Evolutionary conservation across 257 asterid genomes (phyloP).

Genomic region (Solanum arcanum): DNA sequence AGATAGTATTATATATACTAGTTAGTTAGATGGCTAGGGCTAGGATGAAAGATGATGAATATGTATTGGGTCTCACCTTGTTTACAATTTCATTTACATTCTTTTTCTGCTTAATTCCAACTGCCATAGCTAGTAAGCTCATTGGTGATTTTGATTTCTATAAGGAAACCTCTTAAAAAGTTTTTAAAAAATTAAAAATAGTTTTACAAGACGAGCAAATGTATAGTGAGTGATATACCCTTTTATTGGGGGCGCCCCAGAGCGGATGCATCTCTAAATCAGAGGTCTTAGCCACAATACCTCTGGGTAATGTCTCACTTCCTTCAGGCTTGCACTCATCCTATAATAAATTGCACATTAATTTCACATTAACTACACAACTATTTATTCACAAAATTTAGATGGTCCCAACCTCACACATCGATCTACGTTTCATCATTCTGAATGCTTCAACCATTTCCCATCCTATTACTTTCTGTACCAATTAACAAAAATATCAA

Average conservation of each 20-base stretch:
- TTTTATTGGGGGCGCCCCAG: conserved; percentile 30
- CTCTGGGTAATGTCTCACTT: conserved; percentile 52
- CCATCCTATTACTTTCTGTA: conserved; percentile 39
- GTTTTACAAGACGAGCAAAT: neutral
- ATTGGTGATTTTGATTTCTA: conserved; percentile 33
- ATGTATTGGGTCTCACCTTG: conserved; percentile 31
- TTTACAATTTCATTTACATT: conserved; percentile 49
- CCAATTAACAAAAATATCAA: neutral
- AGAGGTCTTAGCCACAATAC: conserved; percentile 42
- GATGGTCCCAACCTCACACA: conserved; percentile 43
- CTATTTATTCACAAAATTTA: neutral
- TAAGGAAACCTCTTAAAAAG: neutral
- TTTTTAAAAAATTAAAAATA: neutral
- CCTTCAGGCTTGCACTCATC: conserved; percentile 46
- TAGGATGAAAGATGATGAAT: neutral
- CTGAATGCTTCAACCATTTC: conserved; percentile 8
- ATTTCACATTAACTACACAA: neutral
- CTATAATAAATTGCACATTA: conserved; percentile 16
- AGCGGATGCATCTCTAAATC: conserved; percentile 60
- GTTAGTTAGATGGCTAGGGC: neutral
- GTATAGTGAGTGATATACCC: conserved; percentile 18
- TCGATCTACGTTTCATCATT: conserved; percentile 10
- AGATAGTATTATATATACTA: neutral
- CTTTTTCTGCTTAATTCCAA: conserved; percentile 56
- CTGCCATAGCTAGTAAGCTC: conserved; percentile 72